Evolutionary conservation across 306 rosid genomes (phyloP).

Genomic region (Argentina anserina): DNA sequence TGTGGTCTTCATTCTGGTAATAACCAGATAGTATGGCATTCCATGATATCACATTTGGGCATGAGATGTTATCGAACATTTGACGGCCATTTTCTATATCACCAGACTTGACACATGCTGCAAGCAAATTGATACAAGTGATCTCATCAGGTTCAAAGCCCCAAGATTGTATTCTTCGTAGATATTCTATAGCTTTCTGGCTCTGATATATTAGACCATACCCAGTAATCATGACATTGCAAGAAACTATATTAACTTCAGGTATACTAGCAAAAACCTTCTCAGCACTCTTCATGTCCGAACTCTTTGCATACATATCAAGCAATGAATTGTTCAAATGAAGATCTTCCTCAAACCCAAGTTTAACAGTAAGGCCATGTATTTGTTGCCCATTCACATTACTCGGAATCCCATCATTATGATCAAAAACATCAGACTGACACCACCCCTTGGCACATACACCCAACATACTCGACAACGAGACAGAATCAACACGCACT

Average conservation of each 20-base stretch:
- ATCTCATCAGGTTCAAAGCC: constrained; percentile 71
- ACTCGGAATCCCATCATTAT: constrained; percentile 6
- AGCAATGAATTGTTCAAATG: constrained; percentile 70
- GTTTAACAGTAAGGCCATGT: constrained; percentile 53
- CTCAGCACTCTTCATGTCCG: constrained; percentile 58
- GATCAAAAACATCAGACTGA: constrained; percentile 31
- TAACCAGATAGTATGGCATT: constrained; percentile 74
- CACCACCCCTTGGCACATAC: constrained; percentile 44
- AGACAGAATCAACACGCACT: constrained; percentile 53
- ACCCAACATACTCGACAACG: constrained; percentile 59
- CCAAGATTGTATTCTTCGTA: constrained; percentile 41
- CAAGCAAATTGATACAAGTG: constrained; percentile 60
- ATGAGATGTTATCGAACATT: constrained; percentile 56
- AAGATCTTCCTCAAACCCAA: constrained; percentile 60
- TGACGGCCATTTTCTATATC: constrained; percentile 49
- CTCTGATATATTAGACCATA: constrained; percentile 48
- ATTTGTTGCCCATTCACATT: constrained; percentile 45
- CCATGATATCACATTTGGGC: constrained; percentile 69
- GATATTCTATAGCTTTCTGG: constrained; percentile 46
- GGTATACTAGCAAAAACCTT: constrained; percentile 47
- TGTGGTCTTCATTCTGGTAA: constrained; percentile 47
- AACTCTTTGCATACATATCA: constrained; percentile 63
- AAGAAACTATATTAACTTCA: constrained; percentile 49
- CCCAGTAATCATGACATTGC: constrained; percentile 77
- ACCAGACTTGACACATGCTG: constrained; percentile 67